Conservation (phyloP, 345 rosid species). For the Arabis alpina region DNA sequence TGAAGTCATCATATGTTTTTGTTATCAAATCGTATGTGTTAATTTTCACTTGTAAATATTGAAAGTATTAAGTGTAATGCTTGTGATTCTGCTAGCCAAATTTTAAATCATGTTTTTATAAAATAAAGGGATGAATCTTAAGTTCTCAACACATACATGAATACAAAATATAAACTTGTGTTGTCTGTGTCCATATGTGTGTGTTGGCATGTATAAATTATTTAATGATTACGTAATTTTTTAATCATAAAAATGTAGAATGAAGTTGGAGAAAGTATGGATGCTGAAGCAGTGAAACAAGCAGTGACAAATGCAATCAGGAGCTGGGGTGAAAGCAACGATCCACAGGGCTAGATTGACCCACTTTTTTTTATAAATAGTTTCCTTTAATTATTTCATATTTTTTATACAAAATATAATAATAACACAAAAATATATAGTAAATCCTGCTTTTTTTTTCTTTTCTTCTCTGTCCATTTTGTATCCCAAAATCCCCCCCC, state of each 20-base stretch:
- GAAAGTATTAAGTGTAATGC: background rate
- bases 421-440: constrained; percentile 29
- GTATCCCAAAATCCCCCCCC: constrained; percentile 1
- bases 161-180: constrained; percentile 31
- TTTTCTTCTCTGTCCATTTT: background rate
- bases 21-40: background rate
- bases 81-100: constrained; percentile 8
- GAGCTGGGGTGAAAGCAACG: constrained; percentile 55
- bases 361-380: constrained; percentile 8
- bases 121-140: background rate
- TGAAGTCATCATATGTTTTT: constrained; percentile 6
- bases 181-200: constrained; percentile 23
- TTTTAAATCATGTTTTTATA: background rate
- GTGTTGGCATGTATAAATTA: constrained; percentile 15
- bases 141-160: constrained; percentile 22
- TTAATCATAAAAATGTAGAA: constrained; percentile 50
- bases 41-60: background rate
- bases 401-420: constrained; percentile 35
- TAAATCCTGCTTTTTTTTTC: background rate
- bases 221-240: constrained; percentile 20
- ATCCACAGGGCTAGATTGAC: constrained; percentile 42
- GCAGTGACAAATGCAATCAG: constrained; percentile 69
- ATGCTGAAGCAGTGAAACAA: constrained; percentile 72
- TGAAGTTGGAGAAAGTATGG: constrained; percentile 60
- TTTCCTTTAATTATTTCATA: constrained; percentile 25